A percentile compares a stretch with the other conserved stretches of the same genome.
Evolutionary conservation across 257 asterid genomes (phyloP).

Genomic region (Eucommia ulmoides): DNA sequence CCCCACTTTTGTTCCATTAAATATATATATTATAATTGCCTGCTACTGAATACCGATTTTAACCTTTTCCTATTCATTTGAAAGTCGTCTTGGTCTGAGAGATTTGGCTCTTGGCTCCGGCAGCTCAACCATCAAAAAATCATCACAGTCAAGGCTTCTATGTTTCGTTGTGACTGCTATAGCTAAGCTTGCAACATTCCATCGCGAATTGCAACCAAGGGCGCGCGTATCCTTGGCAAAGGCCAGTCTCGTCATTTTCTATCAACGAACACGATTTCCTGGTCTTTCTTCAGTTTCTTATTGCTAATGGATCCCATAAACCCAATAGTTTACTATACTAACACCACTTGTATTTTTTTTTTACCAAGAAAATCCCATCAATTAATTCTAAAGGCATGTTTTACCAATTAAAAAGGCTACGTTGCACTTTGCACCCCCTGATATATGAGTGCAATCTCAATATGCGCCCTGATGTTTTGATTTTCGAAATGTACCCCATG

Average conservation of each 20-base stretch:
- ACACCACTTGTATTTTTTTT: no score
- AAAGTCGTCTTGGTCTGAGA: constrained; percentile 70
- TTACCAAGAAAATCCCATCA: no score
- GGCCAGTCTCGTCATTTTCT: constrained; percentile 25
- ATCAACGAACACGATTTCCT: no score
- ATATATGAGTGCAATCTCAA: no score
- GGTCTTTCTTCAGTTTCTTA: background rate
- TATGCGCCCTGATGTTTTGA: no score
- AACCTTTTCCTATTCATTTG: constrained; percentile 5
- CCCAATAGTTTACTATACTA: no score
- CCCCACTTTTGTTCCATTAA: no score
- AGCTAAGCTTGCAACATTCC: constrained; percentile 82
- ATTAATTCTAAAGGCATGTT: no score
- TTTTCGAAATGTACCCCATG: no score
- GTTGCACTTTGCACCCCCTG: no score
- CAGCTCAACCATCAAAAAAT: constrained; percentile 45
- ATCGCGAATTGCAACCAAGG: constrained; percentile 72
- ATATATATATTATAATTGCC: constrained; percentile 2
- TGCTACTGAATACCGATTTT: constrained; percentile 10
- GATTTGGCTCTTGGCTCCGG: constrained; percentile 59
- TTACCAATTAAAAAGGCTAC: no score
- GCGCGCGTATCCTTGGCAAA: constrained; percentile 86
- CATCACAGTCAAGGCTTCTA: constrained; percentile 79
- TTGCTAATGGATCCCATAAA: background rate
- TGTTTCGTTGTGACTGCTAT: constrained; percentile 93